These are phyloP conservation scores for Lizanozyma gosingica DNA, from an alignment of 1,139 yeast species.

Conservation along the genomic window DNA sequence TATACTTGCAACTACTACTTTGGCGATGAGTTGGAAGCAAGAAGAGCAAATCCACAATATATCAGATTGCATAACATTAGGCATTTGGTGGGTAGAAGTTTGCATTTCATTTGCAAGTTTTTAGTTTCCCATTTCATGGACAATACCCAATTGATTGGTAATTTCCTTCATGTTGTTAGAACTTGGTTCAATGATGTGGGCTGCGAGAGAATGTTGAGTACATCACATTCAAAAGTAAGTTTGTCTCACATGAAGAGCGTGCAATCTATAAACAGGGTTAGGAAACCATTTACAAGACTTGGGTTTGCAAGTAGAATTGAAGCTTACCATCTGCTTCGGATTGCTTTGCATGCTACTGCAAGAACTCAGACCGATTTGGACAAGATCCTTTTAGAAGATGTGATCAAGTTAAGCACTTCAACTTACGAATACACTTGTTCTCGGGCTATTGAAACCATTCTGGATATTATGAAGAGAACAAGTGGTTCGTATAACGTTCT, in stretches of 20 bases:
- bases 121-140: conserved; percentile 47
- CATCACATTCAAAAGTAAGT: conserved; percentile 24
- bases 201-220: conserved; percentile 54
- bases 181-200: conserved; percentile 86
- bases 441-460: conserved; percentile 63
- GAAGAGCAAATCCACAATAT: conserved; percentile 46
- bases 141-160: conserved; percentile 61
- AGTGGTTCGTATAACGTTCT: conserved; percentile 58
- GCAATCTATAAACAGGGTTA: conserved; percentile 37
- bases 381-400: conserved; percentile 52
- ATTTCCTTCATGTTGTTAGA: conserved; percentile 56
- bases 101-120: conserved; percentile 52
- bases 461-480: conserved; percentile 65
- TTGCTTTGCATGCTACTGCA: conserved; percentile 66
- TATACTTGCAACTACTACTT: conserved; percentile 48
- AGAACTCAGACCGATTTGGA: conserved; percentile 67
- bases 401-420: conserved; percentile 62
- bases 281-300: conserved; percentile 73
- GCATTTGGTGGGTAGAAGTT: conserved; percentile 51
- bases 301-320: conserved; percentile 72
- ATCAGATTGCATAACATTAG: conserved; percentile 55
- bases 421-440: conserved; percentile 61
- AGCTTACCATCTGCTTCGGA: conserved; percentile 68
- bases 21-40: conserved; percentile 39
- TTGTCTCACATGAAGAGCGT: conserved; percentile 26